phyloP scores from a whole-genome alignment of 371 early-diverging fungal genomes.

The Mortierella sp. region DNA sequence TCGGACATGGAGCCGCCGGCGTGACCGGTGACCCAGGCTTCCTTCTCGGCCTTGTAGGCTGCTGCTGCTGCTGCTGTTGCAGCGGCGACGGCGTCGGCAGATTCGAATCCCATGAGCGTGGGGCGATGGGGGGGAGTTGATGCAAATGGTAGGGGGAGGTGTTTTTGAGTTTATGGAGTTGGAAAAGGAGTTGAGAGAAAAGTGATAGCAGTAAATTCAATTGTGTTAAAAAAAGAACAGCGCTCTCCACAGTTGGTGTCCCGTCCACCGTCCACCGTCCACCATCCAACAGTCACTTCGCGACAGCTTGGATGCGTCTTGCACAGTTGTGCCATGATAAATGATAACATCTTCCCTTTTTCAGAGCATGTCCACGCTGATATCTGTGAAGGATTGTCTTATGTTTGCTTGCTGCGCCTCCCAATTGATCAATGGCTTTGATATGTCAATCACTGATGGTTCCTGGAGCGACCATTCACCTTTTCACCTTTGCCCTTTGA shows the following conservation, averaged over 20 bases:
- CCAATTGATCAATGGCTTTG: neutral
- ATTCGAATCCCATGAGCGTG: conserved; percentile 27
- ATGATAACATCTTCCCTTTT: too few relatives aligned
- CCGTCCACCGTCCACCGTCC: neutral
- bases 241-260: neutral
- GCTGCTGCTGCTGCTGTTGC: conserved; percentile 32
- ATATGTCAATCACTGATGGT: neutral
- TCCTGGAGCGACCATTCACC: neutral
- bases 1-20: conserved; percentile 79
- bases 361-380: neutral
- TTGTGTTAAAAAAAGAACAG: conserved; percentile 5
- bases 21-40: conserved; percentile 78
- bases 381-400: neutral
- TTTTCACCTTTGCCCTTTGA: neutral
- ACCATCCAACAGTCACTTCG: neutral
- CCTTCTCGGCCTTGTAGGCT: conserved; percentile 73
- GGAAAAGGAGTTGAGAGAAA: neutral
- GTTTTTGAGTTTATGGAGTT: conserved; percentile 4
- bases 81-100: conserved; percentile 13
- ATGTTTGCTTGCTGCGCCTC: neutral
- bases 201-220: neutral
- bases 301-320: too few relatives aligned
- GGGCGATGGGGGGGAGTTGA: neutral
- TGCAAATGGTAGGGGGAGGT: neutral
- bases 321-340: too few relatives aligned